Base-by-base conservation (phyloP, 805 yeast species). In the Kazachstania taianensis region DNA sequence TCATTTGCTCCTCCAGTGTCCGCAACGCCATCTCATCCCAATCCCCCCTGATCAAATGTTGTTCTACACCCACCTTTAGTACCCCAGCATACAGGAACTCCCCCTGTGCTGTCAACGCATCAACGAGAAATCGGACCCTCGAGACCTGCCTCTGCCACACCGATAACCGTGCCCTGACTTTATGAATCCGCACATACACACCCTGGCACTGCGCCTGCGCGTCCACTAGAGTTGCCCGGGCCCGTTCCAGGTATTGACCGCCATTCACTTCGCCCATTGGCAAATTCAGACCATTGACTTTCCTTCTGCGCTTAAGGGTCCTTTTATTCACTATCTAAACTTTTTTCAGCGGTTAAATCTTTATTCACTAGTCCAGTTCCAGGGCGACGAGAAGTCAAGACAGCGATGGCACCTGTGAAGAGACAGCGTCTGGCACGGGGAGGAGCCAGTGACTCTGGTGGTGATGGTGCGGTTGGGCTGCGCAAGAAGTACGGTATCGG, bases 401-500 rank as follows among this genome's bases (percentile, higher is more conserved):
- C n/a, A n/a, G n/a, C n/a, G n/a, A n/a, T n/a, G n/a, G n/a, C n/a
- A n/a, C n/a, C n/a, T n/a, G n/a, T n/a, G 12, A 22, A 22, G 12
- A 9, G 25, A 22, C 25, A 22, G 25, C 25, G 25, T 9, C 25
- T n/a, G 12, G 12, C 25, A n/a, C 25, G 12, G 25, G 25, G 25
- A 4, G 3, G 4, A 22, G 25, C 25, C 8, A n/a, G 25, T n/a
- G 25, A 22, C 12, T 22, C 12, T n/a, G 25, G 8, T 4, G 55
- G 12, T 22, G 25, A 22, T 9, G 25, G 12, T 9, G 25, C 25
- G n/a, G n/a, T n/a, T n/a, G n/a, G 56, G n/a, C n/a, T n/a, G n/a
- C n/a, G n/a, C n/a, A n/a, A n/a, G n/a, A n/a, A 49, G 33, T 86
- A 87, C 52, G 97, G 97, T 5, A 73, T 85, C 26, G 97, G 97